Conservation (phyloP, 768 basidiomycete genomes). For the Paxillus ammoniavirescens region DNA sequence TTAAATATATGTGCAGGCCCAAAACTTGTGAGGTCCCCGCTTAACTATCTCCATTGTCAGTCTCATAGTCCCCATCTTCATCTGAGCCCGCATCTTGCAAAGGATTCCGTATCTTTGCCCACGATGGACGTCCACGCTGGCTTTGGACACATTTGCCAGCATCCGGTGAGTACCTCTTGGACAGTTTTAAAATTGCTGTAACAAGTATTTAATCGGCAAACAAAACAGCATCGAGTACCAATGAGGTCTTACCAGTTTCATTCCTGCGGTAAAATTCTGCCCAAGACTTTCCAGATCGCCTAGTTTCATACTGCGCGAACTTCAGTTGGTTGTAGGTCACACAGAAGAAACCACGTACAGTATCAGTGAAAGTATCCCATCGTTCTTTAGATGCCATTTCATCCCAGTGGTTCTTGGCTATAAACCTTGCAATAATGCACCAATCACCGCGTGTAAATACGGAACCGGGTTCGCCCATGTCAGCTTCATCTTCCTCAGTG, state of each 20-base stretch:
- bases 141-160: conserved; percentile 8
- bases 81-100: conserved; percentile 7
- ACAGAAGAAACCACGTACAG: conserved; percentile 35
- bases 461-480: conserved; percentile 53
- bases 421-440: conserved; percentile 57
- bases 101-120: conserved; percentile 16
- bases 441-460: conserved; percentile 62
- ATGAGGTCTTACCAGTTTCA: conserved; percentile 42
- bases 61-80: conserved; percentile 22
- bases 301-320: conserved; percentile 43
- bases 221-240: neutral
- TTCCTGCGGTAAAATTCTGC: conserved; percentile 56
- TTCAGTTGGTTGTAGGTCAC: conserved; percentile 1
- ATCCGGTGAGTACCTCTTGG: conserved; percentile 23
- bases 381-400: conserved; percentile 41
- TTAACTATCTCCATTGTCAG: conserved; percentile 14
- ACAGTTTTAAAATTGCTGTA: conserved; percentile 25
- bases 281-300: conserved; percentile 57
- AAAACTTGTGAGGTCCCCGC: neutral
- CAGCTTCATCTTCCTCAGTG: conserved; percentile 28
- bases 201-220: conserved; percentile 4
- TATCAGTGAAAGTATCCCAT: conserved; percentile 54
- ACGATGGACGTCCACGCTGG: conserved; percentile 23
- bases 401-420: conserved; percentile 50
- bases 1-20: neutral